Conservation (phyloP, 1,284 basidiomycete species). For the Ganoderma boninense region DNA sequence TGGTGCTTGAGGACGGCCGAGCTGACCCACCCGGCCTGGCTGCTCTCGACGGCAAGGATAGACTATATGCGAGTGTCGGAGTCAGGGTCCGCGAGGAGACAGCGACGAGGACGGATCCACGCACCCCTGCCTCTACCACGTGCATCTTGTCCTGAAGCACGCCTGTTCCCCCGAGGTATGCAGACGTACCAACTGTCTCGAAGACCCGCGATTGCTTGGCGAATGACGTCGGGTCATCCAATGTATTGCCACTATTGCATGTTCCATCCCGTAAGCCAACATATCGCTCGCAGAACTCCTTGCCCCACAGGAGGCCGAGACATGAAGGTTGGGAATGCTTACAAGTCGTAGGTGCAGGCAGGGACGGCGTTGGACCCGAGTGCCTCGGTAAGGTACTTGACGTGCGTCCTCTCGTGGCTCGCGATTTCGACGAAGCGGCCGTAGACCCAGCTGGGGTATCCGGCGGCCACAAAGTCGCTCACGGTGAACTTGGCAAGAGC, state of each 20-base stretch:
- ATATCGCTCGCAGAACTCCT: neutral
- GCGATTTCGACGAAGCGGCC: slow-evolving; percentile 62
- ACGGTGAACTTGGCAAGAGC: slow-evolving; percentile 55
- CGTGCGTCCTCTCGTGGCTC: slow-evolving; percentile 61
- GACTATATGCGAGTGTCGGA: slow-evolving; percentile 31
- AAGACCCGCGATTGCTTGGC: slow-evolving; percentile 58
- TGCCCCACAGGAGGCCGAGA: neutral
- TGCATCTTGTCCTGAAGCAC: slow-evolving; percentile 32
- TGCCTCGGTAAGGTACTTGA: slow-evolving; percentile 51
- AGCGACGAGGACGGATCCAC: neutral
- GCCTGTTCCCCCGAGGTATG: slow-evolving; percentile 58
- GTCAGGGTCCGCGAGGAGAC: neutral
- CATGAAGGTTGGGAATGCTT: slow-evolving; percentile 32
- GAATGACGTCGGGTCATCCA: slow-evolving; percentile 54
- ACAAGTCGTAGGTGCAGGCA: slow-evolving; percentile 71
- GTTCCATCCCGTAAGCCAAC: neutral
- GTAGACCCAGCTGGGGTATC: slow-evolving; percentile 58
- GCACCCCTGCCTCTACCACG: slow-evolving; percentile 29
- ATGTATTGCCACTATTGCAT: slow-evolving; percentile 47
- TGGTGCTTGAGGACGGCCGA: slow-evolving; percentile 55
- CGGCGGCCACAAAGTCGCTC: slow-evolving; percentile 61
- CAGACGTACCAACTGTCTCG: slow-evolving; percentile 59
- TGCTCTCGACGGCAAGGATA: slow-evolving; percentile 56
- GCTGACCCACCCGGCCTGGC: slow-evolving; percentile 60
- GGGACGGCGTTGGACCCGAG: slow-evolving; percentile 61